phyloP scores from a whole-genome alignment of 176 grass and related monocot species.

The Carex parvula region DNA sequence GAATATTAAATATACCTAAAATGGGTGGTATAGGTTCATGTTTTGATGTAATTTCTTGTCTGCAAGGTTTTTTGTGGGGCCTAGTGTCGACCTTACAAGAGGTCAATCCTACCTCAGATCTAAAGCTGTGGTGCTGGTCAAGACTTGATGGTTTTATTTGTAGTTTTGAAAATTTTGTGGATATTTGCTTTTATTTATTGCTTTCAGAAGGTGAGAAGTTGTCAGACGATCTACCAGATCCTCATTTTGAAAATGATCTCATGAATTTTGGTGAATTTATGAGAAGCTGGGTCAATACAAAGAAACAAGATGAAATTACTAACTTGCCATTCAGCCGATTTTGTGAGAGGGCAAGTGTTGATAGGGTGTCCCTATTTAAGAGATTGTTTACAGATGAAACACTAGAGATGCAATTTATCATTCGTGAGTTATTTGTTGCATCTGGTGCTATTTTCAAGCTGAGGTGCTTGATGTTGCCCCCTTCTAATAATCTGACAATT shows the following conservation, averaged over 20 bases:
- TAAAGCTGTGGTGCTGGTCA: constrained; percentile 44
- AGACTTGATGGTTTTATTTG: constrained; percentile 50
- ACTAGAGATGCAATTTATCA: constrained; percentile 42
- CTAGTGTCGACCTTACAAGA: constrained; percentile 53
- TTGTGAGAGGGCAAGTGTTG: neutral
- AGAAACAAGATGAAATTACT: constrained; percentile 16
- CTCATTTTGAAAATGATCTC: constrained; percentile 45
- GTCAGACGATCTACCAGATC: constrained; percentile 33
- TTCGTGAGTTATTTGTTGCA: constrained; percentile 66
- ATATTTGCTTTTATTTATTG: constrained; percentile 64
- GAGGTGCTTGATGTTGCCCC: constrained; percentile 41
- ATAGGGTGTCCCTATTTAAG: constrained; percentile 43
- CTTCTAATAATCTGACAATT: constrained; percentile 26
- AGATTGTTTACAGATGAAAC: constrained; percentile 54
- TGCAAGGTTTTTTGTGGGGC: constrained; percentile 82
- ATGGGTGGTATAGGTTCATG: constrained; percentile 46
- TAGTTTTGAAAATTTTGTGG: constrained; percentile 68
- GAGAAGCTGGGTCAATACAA: constrained; percentile 38
- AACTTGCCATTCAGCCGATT: neutral
- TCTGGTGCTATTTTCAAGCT: constrained; percentile 76
- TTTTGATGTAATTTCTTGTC: constrained; percentile 62
- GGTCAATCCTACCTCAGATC: constrained; percentile 27
- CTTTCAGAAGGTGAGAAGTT: constrained; percentile 44
- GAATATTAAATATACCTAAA: constrained; percentile 38
- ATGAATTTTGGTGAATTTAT: constrained; percentile 50